A percentile compares a stretch with the other conserved stretches of the same genome.
phyloP scores from a whole-genome alignment of 2,329 filamentous ascomycete species.

The Aspergillus sp. region DNA sequence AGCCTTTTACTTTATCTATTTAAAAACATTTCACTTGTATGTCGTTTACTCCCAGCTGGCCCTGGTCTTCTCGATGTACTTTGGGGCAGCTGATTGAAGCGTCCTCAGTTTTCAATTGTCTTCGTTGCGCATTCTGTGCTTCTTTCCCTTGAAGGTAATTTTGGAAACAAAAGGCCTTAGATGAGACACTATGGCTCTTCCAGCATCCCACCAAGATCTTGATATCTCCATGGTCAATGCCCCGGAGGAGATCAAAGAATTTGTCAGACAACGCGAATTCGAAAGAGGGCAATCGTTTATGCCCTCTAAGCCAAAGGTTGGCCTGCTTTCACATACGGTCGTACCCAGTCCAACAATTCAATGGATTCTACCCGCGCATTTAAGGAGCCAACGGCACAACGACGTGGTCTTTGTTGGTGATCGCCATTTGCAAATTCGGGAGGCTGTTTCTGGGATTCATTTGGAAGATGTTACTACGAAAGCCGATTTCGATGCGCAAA shows the following conservation, averaged over 20 bases:
- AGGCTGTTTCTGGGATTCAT: constrained; percentile 57
- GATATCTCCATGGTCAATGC: background rate
- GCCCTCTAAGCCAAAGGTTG: constrained; percentile 47
- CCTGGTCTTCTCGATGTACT: background rate
- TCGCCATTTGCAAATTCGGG: constrained; percentile 70
- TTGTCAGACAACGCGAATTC: background rate
- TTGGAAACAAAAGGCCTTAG: background rate
- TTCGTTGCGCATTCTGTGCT: background rate
- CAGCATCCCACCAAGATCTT: constrained; percentile 2
- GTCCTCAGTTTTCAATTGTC: background rate
- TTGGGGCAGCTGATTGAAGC: background rate
- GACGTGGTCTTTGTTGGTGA: constrained; percentile 85
- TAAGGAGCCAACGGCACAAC: constrained; percentile 61
- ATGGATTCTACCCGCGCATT: constrained; percentile 69
- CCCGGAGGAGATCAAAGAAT: background rate
- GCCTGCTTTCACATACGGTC: constrained; percentile 70
- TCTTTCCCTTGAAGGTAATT: background rate
- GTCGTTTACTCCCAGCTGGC: background rate
- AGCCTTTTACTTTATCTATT: background rate
- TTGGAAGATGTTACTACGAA: constrained; percentile 70
- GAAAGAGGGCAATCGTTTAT: background rate
- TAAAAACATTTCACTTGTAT: background rate
- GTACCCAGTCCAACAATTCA: constrained; percentile 66
- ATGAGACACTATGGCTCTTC: constrained; percentile 4
- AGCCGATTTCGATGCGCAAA: constrained; percentile 67